These are phyloP conservation scores for Colletotrichum sp. DNA, from an alignment of 2,329 filamentous ascomycete genomes.

Conservation along the genomic window DNA sequence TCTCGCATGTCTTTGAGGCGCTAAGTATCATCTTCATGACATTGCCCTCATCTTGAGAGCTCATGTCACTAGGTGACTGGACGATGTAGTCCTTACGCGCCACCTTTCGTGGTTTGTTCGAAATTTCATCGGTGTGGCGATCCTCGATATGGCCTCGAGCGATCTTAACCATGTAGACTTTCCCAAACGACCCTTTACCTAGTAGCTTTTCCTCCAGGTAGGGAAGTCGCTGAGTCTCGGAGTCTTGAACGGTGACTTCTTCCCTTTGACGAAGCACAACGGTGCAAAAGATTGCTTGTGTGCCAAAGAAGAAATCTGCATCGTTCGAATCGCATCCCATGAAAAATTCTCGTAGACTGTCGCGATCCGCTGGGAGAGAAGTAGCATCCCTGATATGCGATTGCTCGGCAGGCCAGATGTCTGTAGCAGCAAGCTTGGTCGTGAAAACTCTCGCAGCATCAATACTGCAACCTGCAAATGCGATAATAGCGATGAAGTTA, in stretches of 20 bases:
- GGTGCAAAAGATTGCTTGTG: neutral
- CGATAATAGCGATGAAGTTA: neutral
- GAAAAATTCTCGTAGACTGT: neutral
- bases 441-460: neutral
- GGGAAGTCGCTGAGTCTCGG: neutral
- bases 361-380: neutral
- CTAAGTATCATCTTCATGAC: conserved; percentile 38
- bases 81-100: conserved; percentile 43
- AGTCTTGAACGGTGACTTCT: neutral
- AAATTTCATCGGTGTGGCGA: conserved; percentile 10
- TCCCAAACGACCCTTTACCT: conserved; percentile 33
- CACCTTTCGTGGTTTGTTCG: conserved; percentile 26
- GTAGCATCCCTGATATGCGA: neutral
- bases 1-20: conserved; percentile 33
- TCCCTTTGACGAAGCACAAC: neutral
- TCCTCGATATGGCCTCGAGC: conserved; percentile 37
- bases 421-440: neutral
- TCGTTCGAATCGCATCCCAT: neutral
- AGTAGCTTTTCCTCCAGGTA: neutral
- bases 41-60: conserved; percentile 32
- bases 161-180: conserved; percentile 32
- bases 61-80: conserved; percentile 17
- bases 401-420: neutral
- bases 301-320: neutral
- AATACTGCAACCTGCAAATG: neutral